Percentiles rank a stretch among this genome's conserved stretches.
phyloP scores from a whole-genome alignment of 306 rosid species.

The Castanopsis chinensis region DNA sequence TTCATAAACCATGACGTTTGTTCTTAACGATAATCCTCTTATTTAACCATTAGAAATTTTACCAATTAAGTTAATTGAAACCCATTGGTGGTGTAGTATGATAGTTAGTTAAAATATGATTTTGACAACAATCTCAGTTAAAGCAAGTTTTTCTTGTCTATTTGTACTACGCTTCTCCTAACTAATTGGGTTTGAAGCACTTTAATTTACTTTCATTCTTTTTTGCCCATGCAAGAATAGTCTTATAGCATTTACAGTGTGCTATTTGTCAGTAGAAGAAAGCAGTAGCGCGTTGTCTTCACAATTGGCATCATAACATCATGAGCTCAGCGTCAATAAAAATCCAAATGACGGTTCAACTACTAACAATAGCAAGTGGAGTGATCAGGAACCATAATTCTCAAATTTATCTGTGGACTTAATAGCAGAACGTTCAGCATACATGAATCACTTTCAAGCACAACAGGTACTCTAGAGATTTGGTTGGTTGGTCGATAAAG shows the following conservation, averaged over 20 bases:
- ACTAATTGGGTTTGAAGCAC: constrained; percentile 1
- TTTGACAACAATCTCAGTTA: constrained; percentile 17
- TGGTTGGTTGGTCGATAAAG: not conserved
- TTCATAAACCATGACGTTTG: too few relatives aligned
- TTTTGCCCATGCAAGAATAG: not conserved
- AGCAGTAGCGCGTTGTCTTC: not conserved
- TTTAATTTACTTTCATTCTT: not conserved
- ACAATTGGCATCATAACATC: not conserved
- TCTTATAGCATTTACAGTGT: not conserved
- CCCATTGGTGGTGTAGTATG: constrained; percentile 14
- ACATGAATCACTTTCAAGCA: not conserved
- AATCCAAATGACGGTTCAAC: not conserved
- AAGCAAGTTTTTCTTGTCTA: not conserved
- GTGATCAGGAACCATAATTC: not conserved
- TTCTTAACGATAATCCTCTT: too few relatives aligned
- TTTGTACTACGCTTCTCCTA: not conserved
- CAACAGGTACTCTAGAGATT: not conserved
- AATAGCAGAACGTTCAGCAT: not conserved
- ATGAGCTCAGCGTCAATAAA: not conserved
- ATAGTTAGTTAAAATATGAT: constrained; percentile 26
- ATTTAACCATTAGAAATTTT: too few relatives aligned
- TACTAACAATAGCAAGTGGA: not conserved
- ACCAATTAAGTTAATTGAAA: rapidly evolving
- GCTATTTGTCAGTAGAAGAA: not conserved
- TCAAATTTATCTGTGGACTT: not conserved